Base-by-base conservation (phyloP, 495 filamentous ascomycete species). In the Tuber umbilicatum region DNA sequence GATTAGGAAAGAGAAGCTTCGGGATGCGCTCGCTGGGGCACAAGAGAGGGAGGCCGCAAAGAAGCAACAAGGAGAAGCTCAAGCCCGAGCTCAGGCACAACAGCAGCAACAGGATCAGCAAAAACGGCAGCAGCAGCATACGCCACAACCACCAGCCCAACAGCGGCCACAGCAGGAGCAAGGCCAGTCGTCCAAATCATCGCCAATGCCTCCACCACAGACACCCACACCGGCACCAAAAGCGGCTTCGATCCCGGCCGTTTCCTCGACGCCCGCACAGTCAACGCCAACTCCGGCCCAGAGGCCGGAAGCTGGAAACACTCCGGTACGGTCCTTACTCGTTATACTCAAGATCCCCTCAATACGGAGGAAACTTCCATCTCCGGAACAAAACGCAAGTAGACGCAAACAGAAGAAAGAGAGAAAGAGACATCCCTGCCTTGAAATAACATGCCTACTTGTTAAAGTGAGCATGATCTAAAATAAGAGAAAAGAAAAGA, bases 1-100 rank as follows among this genome's bases (percentile, higher is more conserved):
- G 76, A 88, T 99, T 27, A 83, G 86, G 2, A 89, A 87, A 69
- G 89, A 91, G 9, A 88, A 84, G 71, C 85, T 92, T 39, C 85
- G 85, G 60, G 90, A 90, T 77, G 86, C 89, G 64, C 77, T 89
- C 41, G 86, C 87, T 14, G 87, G 89, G 41, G 81, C 81, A 39
- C 84, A 85, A 70, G 69, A 74, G 16, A 75, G 73, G 39, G 68
- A 83, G 70, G 82, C 86, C 73, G 75, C 81, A 60, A 83, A 86
- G 70, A 87, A 82, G 75, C 79, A 80, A 78, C 83, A 73, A 47
- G 83, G 74, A 73, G 70, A 72, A 71, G 74, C 71, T 68, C 72
- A 70, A 41, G 78, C 84, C 73, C 80, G 83, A 76, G 78, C 81
- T 69, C 64, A 80, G 72, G 9, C 79, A 79, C 81, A 78, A 82